Base-by-base conservation (phyloP, 2,329 filamentous ascomycete species). In the Aspergillus novoparasiticus region DNA sequence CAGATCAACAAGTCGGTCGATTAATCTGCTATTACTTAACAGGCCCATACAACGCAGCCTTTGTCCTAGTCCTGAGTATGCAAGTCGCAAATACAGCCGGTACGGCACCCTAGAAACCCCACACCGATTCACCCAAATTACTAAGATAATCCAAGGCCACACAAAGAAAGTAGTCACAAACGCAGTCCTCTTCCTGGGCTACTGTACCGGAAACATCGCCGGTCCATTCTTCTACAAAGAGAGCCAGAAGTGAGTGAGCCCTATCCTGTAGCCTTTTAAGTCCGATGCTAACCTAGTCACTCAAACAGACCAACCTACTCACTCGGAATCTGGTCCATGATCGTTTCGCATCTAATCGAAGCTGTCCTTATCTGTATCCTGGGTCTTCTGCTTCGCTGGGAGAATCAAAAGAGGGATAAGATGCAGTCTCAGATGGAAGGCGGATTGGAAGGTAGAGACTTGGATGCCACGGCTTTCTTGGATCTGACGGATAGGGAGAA, bases 111-210 rank as follows among this genome's bases (percentile, higher is more conserved):
- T 23, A n/a, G 48, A 6, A 16, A 32, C 6, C 2, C 1, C 6
- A 19, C 6, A 3, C 0, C 1, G 6, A 10, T 28, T 9, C 46
- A 50, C 12, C 26, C 12, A 11, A 16, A 41, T 50, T 6, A 43
- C 11, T 5, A 26, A 19, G 75, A 73, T 58, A 76, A 76, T 53
- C 14, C 75, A 69, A 63, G 86, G 86, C 0, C 85, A 87, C 65
- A 87, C 86, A 1, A 89, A 89, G 71, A 88, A 89, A 71, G 86
- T 89, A 53, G 84, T 88, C 30, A 86, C 86, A n/a, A 87, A 87
- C 26, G 86, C 84, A 1, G 82, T 87, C 61, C 79, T 88, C 2
- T 88, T 87, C 76, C 78, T 89, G 11, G 86, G 85, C 0, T 85
- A 85, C 61, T 88, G 86, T 68, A 81, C 84, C 1, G 87, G 86